Percentiles rank a stretch among this genome's conserved stretches.
phyloP scores from a whole-genome alignment of 805 yeast species.

The Wickerhamiella allomyrinae region DNA sequence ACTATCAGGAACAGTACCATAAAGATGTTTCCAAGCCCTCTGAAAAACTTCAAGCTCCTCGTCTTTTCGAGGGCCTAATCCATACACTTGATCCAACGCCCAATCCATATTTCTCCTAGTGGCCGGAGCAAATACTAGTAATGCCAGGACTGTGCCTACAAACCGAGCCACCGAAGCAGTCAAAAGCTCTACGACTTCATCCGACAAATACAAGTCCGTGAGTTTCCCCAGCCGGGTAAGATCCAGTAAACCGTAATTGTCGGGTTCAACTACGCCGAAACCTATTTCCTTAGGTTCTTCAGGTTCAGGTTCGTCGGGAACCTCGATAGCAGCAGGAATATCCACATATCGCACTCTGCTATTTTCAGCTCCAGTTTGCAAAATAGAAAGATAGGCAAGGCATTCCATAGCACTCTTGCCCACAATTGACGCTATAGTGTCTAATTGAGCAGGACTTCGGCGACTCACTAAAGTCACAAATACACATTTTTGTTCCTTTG shows the following conservation, averaged over 20 bases:
- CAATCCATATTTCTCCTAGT: background rate
- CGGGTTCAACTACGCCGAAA: background rate
- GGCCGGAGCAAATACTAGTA: background rate
- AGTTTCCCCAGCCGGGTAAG: background rate
- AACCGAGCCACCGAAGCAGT: background rate
- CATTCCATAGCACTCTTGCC: slow-evolving; percentile 13
- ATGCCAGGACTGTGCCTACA: background rate
- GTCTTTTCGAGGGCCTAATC: no score
- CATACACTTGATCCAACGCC: background rate
- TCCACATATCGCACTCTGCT: slow-evolving; percentile 4
- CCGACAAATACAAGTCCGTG: background rate
- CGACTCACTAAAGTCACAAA: slow-evolving; percentile 13
- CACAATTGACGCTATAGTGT: slow-evolving; percentile 9
- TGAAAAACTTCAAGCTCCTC: no score
- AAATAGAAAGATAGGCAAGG: slow-evolving; percentile 5
- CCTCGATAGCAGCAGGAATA: slow-evolving; percentile 14
- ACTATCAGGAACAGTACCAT: no score
- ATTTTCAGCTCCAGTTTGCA: slow-evolving; percentile 1
- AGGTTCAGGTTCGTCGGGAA: slow-evolving; percentile 1
- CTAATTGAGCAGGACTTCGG: slow-evolving; percentile 2
- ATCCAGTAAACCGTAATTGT: background rate
- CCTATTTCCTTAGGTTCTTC: background rate
- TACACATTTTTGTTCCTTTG: slow-evolving; percentile 9
- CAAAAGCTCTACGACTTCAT: background rate
- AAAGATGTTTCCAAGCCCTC: no score